Base-by-base conservation (phyloP, 2,329 filamentous ascomycete genomes). In the Fusarium guadeloupense region DNA sequence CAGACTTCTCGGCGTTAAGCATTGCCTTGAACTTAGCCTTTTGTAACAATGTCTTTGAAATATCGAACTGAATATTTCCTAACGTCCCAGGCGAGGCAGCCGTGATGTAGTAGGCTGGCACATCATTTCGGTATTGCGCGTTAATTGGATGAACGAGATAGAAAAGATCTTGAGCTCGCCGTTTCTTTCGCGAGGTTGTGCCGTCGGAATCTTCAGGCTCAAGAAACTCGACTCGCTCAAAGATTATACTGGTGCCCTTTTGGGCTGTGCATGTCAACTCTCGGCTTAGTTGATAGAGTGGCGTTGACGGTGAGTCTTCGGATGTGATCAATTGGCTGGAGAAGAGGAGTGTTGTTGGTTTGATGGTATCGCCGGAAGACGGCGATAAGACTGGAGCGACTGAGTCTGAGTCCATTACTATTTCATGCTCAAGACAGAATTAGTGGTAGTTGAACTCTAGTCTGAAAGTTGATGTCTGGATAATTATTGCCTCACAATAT, bases 261-360 rank as follows among this genome's bases (percentile, higher is more conserved):
- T 59, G 62, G 8, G 42, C 9, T 8, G 25, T 33, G 4, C 45
- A 48, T 4, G 45, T 34, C 4, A 64, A 21, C 1, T 51, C 41
- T 13, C 25, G 51, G n/a, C 16, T 66, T 3, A 66, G 33, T 9
- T 62, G 37, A n/a, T 66, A 66, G 6, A 65, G 9, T 7, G 58
- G 54, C 6, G 17, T 20, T 9, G 21, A 39, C 4, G 45, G 34
- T 2, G 26, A 25, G 30, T 48, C 16, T 2, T 66, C 45, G 4
- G 33, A 13, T 3, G 16, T 21, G 12, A 65, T 35, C 4, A 41
- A 13, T 17, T 64, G 62, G 1, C 54, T 59, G 9, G 41, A 38
- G 6, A 65, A 44, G 6, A 64, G 3, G 5, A 65, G 17, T 9
- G 54, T 52, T 4, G 4, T 10, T 6, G 48, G 23, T 2, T 12